Base-by-base conservation (phyloP, 768 basidiomycete species). In the Mycena rebaudengoi region DNA sequence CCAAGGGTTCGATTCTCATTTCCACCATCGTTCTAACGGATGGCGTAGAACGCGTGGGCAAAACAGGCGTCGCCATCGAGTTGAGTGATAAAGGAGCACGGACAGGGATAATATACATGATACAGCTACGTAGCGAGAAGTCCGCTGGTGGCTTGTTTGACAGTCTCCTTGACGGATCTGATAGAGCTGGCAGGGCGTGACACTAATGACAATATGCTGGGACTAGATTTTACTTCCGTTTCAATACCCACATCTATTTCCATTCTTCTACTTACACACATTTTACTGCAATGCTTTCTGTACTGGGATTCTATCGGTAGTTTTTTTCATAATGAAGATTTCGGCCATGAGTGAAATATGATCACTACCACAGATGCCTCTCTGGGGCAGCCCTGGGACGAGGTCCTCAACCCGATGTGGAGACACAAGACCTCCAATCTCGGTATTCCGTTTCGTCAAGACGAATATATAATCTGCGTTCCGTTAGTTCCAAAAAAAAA, bases 31-130 rank as follows among this genome's bases (percentile, higher is more conserved):
- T 99, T 29, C 81, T 98, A 52, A 94, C 91, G 5, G 96, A 98
- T 74, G 98, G 96, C 8, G 97, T 99, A 26, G 98, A 99, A 78
- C 85, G 97, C 45, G 97, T 99, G n/a, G 98, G 94, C 21, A 98
- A 97, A 80, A 99, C 97, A 3, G 98, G 98, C 14, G 91, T 99
- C 39, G 98, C 98, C 44, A 91, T 99, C 65, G 97, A 99, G 77
- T 79, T 99, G 52, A 96, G 94, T 76, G 94, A 96, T 80, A 84
- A 89, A 59, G 98, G 98, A n/a, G 76, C 86, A 49, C 86, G 97
- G 62, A 96, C 96, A 14, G 98, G 97, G 25, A 88, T 98, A 73
- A 82, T 99, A 58, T 98, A 99, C 77, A 98, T 99, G 98, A 90
- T 99, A 56, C 96, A 99, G 78, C 78, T 96, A 45, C 89, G 94